Percentiles rank a stretch among this genome's conserved stretches.
Conservation (phyloP, 345 rosid genomes). For the Citrus hindsii region DNA sequence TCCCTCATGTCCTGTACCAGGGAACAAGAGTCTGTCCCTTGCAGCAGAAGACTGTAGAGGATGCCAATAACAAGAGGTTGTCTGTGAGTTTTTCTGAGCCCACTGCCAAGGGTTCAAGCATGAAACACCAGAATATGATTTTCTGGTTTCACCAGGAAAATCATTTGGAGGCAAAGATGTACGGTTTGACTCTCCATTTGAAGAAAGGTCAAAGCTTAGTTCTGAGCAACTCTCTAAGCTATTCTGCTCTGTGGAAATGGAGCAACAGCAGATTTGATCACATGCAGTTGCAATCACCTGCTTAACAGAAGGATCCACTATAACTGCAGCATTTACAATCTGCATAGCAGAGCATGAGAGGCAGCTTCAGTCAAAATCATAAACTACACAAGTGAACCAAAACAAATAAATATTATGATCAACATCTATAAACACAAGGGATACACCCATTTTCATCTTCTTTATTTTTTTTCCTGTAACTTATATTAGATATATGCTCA, state of each 20-base stretch:
- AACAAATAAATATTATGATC: no score
- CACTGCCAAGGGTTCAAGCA: constrained; percentile 80
- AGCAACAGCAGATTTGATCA: constrained; percentile 48
- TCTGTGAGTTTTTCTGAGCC: constrained; percentile 30
- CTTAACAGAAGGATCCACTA: constrained; percentile 63
- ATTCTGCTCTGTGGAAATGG: constrained; percentile 19
- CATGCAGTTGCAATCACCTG: constrained; percentile 58
- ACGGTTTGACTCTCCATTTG: constrained; percentile 10
- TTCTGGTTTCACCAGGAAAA: constrained; percentile 16
- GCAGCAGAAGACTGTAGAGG: constrained; percentile 84
- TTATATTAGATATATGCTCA: no score
- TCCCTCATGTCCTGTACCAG: constrained; percentile 18
- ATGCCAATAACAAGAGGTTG: constrained; percentile 46
- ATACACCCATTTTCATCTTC: neutral
- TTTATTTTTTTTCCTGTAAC: neutral
- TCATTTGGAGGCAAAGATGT: constrained; percentile 20
- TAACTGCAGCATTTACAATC: constrained; percentile 79
- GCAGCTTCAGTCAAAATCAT: neutral
- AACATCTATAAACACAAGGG: neutral
- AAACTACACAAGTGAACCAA: neutral
- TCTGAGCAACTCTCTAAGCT: constrained; percentile 11
- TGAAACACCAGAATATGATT: constrained; percentile 32
- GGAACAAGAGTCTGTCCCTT: constrained; percentile 66
- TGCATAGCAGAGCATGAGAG: constrained; percentile 23
- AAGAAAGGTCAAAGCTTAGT: constrained; percentile 7